Base-by-base conservation (phyloP, 768 basidiomycete species). In the Pholiota molesta region DNA sequence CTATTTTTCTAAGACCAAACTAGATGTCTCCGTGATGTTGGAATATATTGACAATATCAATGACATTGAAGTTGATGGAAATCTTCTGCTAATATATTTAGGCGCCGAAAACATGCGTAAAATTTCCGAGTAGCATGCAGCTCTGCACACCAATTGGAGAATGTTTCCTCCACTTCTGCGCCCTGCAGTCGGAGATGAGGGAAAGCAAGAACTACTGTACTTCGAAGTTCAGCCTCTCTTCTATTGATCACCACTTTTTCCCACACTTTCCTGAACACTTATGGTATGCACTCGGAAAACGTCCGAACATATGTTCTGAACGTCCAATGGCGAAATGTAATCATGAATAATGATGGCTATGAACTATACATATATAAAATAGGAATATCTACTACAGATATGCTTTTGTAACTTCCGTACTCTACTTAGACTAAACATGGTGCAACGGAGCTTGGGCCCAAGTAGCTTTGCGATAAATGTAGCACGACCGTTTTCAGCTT, bases 41-140 rank as follows among this genome's bases (percentile, higher is more conserved):
- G 47, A 49, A 49, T 10, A 49, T 21, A 49, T 49, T 49, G 47
- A 26, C 47, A 26, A 23, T 23, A 23, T 49, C 19, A 26, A 49
- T 10, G 47, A 49, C n/a, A 49, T 19, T 44, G n/a, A 26, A 1
- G 8, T 9, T 49, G 47, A 49, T 49, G 47, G 47, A 49, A 49
- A 49, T 49, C 47, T 49, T 49, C 47, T 49, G 47, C 13, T 49
- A 14, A 49, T 49, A 14, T 49, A 49, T 23, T 49, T 49, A 49
- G 23, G 10, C 47, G 23, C 47, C 47, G 47, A 49, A 19, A 21
- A 49, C 19, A 26, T 10, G 47, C 47, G 19, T 10, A 49, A 28
- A 23, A 49, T 49, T 49, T 26, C 4, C 5, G 14, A 49, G 19
- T 44, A 21, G 42, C 42, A 21, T 44, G 42, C 17, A 44, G 42